phyloP scores from a whole-genome alignment of 805 yeast species.

The Kazachstania africana region DNA sequence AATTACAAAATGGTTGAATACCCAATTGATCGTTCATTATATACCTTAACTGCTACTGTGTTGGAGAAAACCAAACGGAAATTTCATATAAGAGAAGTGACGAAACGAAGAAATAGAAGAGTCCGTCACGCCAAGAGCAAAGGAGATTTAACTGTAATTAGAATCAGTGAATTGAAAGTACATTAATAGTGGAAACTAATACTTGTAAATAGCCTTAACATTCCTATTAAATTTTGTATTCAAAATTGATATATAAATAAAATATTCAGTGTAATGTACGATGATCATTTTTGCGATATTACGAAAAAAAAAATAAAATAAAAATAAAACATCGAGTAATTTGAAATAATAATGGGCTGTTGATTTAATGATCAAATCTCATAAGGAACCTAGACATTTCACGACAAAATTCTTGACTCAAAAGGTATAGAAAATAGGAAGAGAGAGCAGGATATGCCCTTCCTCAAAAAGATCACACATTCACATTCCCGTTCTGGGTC shows the following conservation, averaged over 20 bases:
- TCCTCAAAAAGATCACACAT: slow-evolving; percentile 16
- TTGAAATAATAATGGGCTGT: too few species aligned
- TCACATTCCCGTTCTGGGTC: slow-evolving; percentile 20
- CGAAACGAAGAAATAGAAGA: slow-evolving; percentile 74
- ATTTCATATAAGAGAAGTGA: slow-evolving; percentile 56
- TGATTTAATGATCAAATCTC: too few species aligned
- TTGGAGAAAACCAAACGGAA: slow-evolving; percentile 79
- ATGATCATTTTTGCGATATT: too few species aligned
- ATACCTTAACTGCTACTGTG: slow-evolving; percentile 61
- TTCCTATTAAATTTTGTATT: slow-evolving; percentile 1
- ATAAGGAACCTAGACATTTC: too few species aligned
- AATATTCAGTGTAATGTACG: too few species aligned
- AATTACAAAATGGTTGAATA: slow-evolving; percentile 56
- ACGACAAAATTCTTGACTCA: too few species aligned
- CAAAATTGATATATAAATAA: background rate
- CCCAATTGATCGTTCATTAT: slow-evolving; percentile 42
- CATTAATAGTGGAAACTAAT: too few species aligned
- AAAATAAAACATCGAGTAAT: too few species aligned
- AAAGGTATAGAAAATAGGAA: too few species aligned
- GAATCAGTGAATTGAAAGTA: slow-evolving; percentile 61
- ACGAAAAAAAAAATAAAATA: too few species aligned
- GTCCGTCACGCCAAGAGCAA: slow-evolving; percentile 52
- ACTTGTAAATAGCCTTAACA: background rate
- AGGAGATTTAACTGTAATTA: slow-evolving; percentile 64
- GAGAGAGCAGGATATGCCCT: too few species aligned